Evolutionary conservation across 306 rosid species (phyloP), one percentile per base, ranked within the genome.

Genomic region (Luffa aegyptiaca): DNA sequence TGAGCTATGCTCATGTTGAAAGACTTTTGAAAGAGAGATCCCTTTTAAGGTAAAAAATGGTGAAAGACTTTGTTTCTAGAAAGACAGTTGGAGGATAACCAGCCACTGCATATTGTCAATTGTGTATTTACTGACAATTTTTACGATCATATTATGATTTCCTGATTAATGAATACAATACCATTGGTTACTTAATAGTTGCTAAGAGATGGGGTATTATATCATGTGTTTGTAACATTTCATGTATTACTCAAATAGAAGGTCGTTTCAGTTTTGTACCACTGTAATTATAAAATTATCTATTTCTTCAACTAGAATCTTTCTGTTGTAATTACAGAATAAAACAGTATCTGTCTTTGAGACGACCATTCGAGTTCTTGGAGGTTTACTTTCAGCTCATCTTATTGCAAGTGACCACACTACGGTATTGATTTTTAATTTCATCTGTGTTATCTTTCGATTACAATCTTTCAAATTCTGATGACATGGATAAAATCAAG

Each of bases 351-450:
- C 98, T 46, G 76, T 92, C 69, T 94, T 94, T 64, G 98, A 94
- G 92, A 94, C 98, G 41, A 84, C 92, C 57, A 94, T 94, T 62
- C 92, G 98, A 12, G 85, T 94, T 52, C 92, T 94, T 55, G 98
- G 98, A 77, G 98, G 98, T 77, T 90, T 94, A 80, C 89, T 94
- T 21, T 92, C 98, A 16, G 97, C 92, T 80, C 98, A 94, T 88
- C 93, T 92, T 76, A 88, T 94, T 51, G 97, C 98, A 62, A 82
- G 89, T 69, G 98, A 94, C 87, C 83, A 88, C 84, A 87, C 98
- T 20, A 91, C 97, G 97, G 98, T 94, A 92, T 59, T 31, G n/a
- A 5, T 78, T 85, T 45, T 70, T 21, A 62, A 20, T n/a, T 18
- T 61, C 48, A 53, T 81, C 48, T 33, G 44, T 26, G 21, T 80